Evolutionary conservation across 2,329 filamentous ascomycete species (phyloP).

Genomic region (Neofusicoccum laricinum): DNA sequence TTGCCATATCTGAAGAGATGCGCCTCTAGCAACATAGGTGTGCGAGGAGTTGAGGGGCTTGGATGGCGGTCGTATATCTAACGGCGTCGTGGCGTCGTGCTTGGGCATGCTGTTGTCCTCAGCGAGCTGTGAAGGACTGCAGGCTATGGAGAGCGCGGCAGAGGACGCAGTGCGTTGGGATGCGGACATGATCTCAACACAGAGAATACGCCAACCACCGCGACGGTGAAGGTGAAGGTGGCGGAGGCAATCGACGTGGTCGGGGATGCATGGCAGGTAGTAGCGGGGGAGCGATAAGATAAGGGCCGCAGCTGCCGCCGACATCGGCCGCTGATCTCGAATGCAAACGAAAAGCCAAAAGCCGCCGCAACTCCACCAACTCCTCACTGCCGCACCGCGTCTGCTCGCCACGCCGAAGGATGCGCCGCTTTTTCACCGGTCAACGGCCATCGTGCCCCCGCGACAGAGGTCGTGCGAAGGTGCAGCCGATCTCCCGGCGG

Average conservation of each 20-base stretch:
- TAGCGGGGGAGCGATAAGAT: too few species aligned
- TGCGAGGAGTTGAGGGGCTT: too few species aligned
- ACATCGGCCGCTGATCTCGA: background rate
- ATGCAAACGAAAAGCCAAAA: background rate
- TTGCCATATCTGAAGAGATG: too few species aligned
- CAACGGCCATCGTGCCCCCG: background rate
- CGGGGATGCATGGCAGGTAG: too few species aligned
- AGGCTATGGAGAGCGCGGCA: too few species aligned
- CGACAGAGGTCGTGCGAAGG: background rate
- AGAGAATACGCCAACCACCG: background rate
- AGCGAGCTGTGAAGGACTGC: too few species aligned
- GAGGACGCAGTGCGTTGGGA: too few species aligned
- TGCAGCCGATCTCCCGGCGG: conserved; percentile 4
- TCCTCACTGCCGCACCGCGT: background rate
- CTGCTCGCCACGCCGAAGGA: background rate
- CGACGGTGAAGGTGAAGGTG: background rate
- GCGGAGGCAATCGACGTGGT: background rate
- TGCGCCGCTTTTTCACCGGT: background rate
- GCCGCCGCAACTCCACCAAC: background rate
- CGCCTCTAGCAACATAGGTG: too few species aligned
- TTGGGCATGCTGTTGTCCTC: too few species aligned
- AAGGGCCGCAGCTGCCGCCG: background rate
- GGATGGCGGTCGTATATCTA: too few species aligned
- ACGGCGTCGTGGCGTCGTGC: too few species aligned
- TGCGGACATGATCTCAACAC: background rate